phyloP scores from a whole-genome alignment of 768 basidiomycete species.

The Gelatoporia subvermispora region DNA sequence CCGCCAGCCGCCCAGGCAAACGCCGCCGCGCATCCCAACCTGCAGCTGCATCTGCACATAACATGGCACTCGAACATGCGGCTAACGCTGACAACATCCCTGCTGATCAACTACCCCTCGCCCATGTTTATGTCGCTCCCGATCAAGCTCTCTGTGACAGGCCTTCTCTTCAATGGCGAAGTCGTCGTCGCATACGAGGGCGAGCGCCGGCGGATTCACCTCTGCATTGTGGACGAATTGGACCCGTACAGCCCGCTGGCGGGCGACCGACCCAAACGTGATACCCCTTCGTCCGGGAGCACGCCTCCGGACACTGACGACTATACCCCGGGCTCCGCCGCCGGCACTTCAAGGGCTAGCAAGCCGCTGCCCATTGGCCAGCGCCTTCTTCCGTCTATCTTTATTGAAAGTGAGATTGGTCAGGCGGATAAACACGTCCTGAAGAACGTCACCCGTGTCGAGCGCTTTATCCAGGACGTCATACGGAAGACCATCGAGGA shows the following conservation, averaged over 20 bases:
- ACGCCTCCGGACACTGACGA: constrained; percentile 64
- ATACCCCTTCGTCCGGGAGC: constrained; percentile 31
- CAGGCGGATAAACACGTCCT: constrained; percentile 93
- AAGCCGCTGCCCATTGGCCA: constrained; percentile 80
- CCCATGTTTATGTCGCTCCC: constrained; percentile 96
- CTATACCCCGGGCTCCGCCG: constrained; percentile 32
- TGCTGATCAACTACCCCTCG: constrained; percentile 96
- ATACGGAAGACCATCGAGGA: constrained; percentile 94
- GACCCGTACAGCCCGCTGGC: constrained; percentile 77
- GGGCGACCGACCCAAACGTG: constrained; percentile 26
- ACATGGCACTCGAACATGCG: constrained; percentile 86
- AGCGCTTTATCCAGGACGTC: constrained; percentile 92
- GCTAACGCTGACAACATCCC: constrained; percentile 84
- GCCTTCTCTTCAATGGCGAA: constrained; percentile 82
- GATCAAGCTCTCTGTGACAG: constrained; percentile 88
- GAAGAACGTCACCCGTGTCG: constrained; percentile 93
- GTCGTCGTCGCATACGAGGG: constrained; percentile 91
- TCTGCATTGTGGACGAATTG: constrained; percentile 84
- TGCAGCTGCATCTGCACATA: constrained; percentile 86
- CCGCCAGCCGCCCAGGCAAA: constrained; percentile 20
- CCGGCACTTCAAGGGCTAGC: constrained; percentile 37
- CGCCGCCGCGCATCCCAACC: constrained; percentile 51
- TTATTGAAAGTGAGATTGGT: constrained; percentile 96
- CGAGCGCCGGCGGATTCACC: constrained; percentile 70
- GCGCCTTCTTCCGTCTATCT: constrained; percentile 77